Percentiles rank a stretch among this genome's conserved stretches.
Conservation (phyloP, 352 stramenopile species). For the Globisporangium paddicum region DNA sequence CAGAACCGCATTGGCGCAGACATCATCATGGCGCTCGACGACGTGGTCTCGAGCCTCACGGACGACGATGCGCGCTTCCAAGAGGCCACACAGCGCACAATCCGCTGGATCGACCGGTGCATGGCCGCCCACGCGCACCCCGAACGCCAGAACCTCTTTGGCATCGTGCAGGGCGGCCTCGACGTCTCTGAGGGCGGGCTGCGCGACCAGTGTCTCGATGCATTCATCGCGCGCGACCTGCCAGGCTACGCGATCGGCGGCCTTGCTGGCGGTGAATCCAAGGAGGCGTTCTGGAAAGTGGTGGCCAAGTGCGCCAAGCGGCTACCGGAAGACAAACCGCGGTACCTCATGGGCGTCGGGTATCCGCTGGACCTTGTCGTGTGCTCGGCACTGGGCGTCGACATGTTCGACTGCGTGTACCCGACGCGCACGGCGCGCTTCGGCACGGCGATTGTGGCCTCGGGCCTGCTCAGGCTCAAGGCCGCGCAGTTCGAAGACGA, state of each 20-base stretch:
- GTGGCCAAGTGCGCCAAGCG: conserved; percentile 69
- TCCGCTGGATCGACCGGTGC: conserved; percentile 96
- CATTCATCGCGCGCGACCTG: conserved; percentile 80
- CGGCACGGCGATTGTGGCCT: conserved; percentile 88
- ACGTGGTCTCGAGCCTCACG: conserved; percentile 92
- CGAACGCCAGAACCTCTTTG: conserved; percentile 94
- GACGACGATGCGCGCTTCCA: conserved; percentile 87
- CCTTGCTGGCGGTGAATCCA: conserved; percentile 90
- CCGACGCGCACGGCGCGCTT: conserved; percentile 95
- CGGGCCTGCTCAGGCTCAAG: conserved; percentile 72
- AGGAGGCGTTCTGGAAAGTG: conserved; percentile 95
- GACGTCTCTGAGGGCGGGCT: conserved; percentile 90
- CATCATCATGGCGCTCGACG: conserved; percentile 98
- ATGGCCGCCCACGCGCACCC: conserved; percentile 84
- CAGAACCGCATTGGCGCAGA: conserved; percentile 97
- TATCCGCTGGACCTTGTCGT: conserved; percentile 97
- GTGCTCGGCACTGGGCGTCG: conserved; percentile 94
- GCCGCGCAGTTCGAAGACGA: conserved; percentile 50
- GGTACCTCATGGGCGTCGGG: conserved; percentile 98
- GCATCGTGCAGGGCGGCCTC: conserved; percentile 95
- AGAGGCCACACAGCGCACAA: conserved; percentile 90
- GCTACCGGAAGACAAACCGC: conserved; percentile 92
- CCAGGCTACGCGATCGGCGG: conserved; percentile 95
- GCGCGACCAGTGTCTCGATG: conserved; percentile 91
- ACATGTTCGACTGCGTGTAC: conserved; percentile 99